A percentile compares a stretch with the other conserved stretches of the same genome.
These are phyloP conservation scores for Russula dissimulans DNA, from an alignment of 768 basidiomycete genomes.

Conservation along the genomic window DNA sequence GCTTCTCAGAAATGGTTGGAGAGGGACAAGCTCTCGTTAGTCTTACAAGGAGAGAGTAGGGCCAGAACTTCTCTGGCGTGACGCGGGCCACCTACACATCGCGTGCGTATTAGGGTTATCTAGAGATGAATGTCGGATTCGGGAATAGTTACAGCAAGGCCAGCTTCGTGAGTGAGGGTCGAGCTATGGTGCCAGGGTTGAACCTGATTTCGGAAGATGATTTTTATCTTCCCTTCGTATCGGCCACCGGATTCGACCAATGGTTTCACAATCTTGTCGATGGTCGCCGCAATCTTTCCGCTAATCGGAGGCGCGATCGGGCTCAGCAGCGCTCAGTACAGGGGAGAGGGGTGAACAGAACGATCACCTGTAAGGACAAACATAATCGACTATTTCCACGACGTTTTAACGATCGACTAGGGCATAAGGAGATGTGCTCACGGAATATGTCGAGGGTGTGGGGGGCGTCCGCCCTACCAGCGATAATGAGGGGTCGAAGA, in stretches of 20 bases:
- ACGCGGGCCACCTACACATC: conserved; percentile 48
- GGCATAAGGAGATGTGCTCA: conserved; percentile 28
- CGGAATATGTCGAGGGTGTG: conserved; percentile 78
- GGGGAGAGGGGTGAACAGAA: not conserved
- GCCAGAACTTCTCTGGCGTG: conserved; percentile 74
- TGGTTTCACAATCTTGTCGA: conserved; percentile 55
- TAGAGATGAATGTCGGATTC: not conserved
- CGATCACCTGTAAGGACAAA: conserved; percentile 68
- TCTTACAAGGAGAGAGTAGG: conserved; percentile 57
- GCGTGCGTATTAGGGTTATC: not conserved
- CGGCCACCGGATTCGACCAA: conserved; percentile 47
- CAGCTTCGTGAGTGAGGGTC: conserved; percentile 72
- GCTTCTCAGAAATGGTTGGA: not conserved
- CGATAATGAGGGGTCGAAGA: conserved; percentile 53
- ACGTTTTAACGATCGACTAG: not conserved
- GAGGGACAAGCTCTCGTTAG: not conserved
- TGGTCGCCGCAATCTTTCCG: conserved; percentile 49
- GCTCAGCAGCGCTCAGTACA: not conserved
- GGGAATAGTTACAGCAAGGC: conserved; percentile 50
- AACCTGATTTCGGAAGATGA: conserved; percentile 60
- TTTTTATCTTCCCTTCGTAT: conserved; percentile 66
- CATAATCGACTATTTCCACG: conserved; percentile 59
- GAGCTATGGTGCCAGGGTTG: conserved; percentile 79
- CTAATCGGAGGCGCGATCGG: conserved; percentile 26
- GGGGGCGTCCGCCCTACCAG: conserved; percentile 49